phyloP scores from a whole-genome alignment of 345 rosid genomes.

The Citrus maxima region DNA sequence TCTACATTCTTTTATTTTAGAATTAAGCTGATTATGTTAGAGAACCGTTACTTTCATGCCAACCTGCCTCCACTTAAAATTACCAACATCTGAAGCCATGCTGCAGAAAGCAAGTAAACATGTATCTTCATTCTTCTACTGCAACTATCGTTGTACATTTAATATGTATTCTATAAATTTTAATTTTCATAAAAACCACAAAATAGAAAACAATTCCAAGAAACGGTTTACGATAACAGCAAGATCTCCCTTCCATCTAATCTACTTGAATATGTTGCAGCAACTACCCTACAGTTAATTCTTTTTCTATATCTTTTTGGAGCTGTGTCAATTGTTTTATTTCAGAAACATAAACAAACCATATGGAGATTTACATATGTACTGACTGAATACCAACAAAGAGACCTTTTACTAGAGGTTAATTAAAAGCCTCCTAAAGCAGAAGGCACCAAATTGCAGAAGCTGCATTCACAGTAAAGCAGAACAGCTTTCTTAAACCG shows the following conservation, averaged over 20 bases:
- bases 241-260: neutral
- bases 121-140: neutral
- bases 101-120: neutral
- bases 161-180: neutral
- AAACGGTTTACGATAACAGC: neutral
- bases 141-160: neutral
- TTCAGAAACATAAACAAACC: neutral
- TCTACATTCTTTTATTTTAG: too few relatives aligned
- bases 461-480: neutral
- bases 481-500: neutral
- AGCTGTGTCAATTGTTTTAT: neutral
- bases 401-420: neutral
- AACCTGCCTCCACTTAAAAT: too few relatives aligned
- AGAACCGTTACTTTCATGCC: too few relatives aligned
- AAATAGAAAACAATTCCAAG: neutral
- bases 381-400: neutral
- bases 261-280: neutral
- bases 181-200: neutral
- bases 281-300: neutral
- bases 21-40: neutral
- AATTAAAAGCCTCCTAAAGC: conserved; percentile 9
- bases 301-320: neutral
- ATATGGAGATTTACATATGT: conserved; percentile 10
- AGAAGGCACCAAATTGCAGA: neutral
- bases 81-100: too few relatives aligned